Conservation (phyloP, 768 basidiomycete species). For the Termitomyces sp. region DNA sequence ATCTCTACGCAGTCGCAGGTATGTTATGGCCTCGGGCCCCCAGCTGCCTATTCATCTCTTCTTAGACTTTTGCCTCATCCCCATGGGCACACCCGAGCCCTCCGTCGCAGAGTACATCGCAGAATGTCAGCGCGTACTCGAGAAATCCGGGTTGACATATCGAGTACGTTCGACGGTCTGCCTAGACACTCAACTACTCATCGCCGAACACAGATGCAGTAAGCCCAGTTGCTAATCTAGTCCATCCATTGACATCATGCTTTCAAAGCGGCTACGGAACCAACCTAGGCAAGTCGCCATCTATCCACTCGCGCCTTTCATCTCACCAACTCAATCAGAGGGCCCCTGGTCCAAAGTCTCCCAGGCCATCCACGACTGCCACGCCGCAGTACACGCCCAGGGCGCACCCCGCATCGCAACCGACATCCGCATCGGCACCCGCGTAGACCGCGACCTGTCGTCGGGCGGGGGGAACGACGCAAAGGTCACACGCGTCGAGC, state of each 20-base stretch:
- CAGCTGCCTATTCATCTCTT: no score
- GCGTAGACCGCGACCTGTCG: conserved; percentile 61
- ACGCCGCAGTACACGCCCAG: conserved; percentile 77
- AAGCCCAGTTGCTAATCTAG: conserved; percentile 22
- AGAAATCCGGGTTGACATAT: conserved; percentile 79
- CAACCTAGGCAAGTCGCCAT: conserved; percentile 57
- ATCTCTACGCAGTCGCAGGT: conserved; percentile 82
- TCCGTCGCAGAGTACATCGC: conserved; percentile 81
- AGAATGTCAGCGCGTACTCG: conserved; percentile 79
- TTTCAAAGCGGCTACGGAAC: conserved; percentile 81
- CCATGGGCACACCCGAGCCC: conserved; percentile 72
- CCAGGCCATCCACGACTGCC: conserved; percentile 88
- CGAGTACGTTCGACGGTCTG: no score
- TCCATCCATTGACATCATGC: neutral
- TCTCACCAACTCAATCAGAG: conserved; percentile 35
- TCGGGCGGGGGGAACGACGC: conserved; percentile 70
- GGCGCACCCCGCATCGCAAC: conserved; percentile 80
- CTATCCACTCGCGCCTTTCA: neutral
- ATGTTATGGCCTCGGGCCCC: no score
- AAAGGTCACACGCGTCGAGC: conserved; percentile 80
- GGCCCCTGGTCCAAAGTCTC: conserved; percentile 86
- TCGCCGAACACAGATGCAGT: conserved; percentile 57
- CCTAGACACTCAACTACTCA: neutral
- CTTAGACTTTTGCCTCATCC: conserved; percentile 89
- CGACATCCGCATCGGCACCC: conserved; percentile 93